Evolutionary conservation across 495 filamentous ascomycete genomes (phyloP), one percentile per base, ranked within the genome.

Genomic region (Chaetomidium leptoderma): DNA sequence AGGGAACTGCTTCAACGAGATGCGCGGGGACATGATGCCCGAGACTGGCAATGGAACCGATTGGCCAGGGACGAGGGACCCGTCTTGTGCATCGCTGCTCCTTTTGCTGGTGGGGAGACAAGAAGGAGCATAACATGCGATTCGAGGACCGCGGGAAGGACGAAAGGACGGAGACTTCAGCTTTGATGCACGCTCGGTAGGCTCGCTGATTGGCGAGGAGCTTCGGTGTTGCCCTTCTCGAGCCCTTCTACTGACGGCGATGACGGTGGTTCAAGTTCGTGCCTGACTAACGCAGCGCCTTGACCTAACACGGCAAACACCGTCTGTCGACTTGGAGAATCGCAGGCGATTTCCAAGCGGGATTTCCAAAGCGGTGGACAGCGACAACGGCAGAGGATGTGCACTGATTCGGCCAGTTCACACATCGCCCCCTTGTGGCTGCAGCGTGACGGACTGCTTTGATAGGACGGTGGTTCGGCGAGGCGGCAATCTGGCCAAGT

Each of bases 221-320:
- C 4, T 29, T n/a, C n/a, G 49, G 46, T 46, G 43, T 27, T 7
- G 9, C 26, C n/a, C 24, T 29, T 5, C 4, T 29, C 30, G 30
- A 32, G n/a, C n/a, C n/a, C n/a, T n/a, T n/a, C n/a, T n/a, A n/a
- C n/a, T n/a, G n/a, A n/a, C n/a, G n/a, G n/a, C n/a, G n/a, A n/a
- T n/a, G n/a, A n/a, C n/a, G n/a, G n/a, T n/a, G n/a, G n/a, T n/a
- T n/a, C n/a, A n/a, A n/a, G n/a, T n/a, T n/a, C n/a, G 57, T 59
- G 52, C 57, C 57, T 59, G 57, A 59, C 57, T 59, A 59, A 53
- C 45, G 57, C 29, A 29, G 39, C 30, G 39, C 21, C 57, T 46
- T 53, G 48, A 30, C 30, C 40, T n/a, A 43, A 7, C 35, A 29
- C 30, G n/a, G 24, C 23, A 16, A 8, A 24, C n/a, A 6, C 4